Base-by-base conservation (phyloP, 257 asterid species). In the Petrea volubilis region DNA sequence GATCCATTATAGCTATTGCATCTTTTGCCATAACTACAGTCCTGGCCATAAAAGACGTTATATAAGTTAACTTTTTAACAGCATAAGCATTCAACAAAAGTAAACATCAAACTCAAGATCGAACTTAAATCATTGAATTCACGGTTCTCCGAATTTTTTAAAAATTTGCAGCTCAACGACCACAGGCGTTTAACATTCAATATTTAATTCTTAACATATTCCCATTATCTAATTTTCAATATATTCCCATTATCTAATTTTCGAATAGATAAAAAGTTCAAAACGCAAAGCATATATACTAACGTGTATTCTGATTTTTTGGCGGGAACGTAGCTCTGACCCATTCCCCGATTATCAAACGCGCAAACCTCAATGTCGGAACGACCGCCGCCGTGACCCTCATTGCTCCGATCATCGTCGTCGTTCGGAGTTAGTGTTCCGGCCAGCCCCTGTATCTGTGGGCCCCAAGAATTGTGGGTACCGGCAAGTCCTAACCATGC, bases 291-390 rank as follows among this genome's bases (percentile, higher is more conserved):
- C 4, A 15, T 14, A 61, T 33, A 59, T 7, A 83, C 97, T 84
- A 82, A 95, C 99, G 96, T 85, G 23, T 95, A 95, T 60, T 92
- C 88, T 1, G 96, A 77, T 57, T 88, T 92, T 12, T 90, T 86
- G 47, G 86, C 82, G 63, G 99, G 98, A 55, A 95, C 79, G 46
- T 97, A 88, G 86, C 98, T 95, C 70, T 68, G 88, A 10, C 98
- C 99, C 88, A 95, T 81, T 77, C 99, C 98, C 14, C 99, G 96
- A 65, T 95, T 95, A 80, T 95, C 99, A 63, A 95, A 86, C 40
- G 96, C 96, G 66, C 98, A 95, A 36, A 95, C 94, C 86, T 95
- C 94, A 61, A 84, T 72, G 43, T 77, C 95, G 31, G 74, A 14
- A 14, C 50, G 80, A 21, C 66, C 80, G 8, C 55, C 85, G 41